These are phyloP conservation scores for Daedalea quercina DNA, from an alignment of 768 basidiomycete species.

Conservation along the genomic window DNA sequence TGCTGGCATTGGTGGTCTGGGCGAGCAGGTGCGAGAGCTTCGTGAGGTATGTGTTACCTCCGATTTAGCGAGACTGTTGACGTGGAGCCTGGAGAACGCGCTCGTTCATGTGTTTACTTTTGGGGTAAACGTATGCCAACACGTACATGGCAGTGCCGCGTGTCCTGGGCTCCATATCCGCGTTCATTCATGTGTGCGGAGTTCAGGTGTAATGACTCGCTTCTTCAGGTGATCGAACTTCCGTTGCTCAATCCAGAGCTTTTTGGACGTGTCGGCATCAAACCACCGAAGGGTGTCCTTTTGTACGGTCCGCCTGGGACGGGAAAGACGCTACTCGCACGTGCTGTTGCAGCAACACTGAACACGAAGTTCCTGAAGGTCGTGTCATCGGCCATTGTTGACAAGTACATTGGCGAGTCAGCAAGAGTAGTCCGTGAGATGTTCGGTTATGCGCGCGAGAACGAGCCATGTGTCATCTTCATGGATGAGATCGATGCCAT, in stretches of 20 bases:
- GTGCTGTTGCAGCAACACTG: slow-evolving; percentile 92
- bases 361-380: slow-evolving; percentile 98
- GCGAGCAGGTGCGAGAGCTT: slow-evolving; percentile 94
- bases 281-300: slow-evolving; percentile 92
- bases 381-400: slow-evolving; percentile 95
- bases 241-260: slow-evolving; percentile 92
- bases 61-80: no score
- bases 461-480: slow-evolving; percentile 98
- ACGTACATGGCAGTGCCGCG: no score
- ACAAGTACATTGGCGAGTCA: slow-evolving; percentile 98
- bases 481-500: slow-evolving; percentile 99
- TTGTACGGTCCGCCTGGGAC: slow-evolving; percentile 96
- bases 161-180: not conserved
- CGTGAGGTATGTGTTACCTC: slow-evolving; percentile 60
- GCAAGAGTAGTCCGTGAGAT: slow-evolving; percentile 95
- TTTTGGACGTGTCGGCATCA: slow-evolving; percentile 93
- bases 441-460: slow-evolving; percentile 97
- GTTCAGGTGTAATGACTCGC: not conserved
- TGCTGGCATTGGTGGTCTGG: slow-evolving; percentile 93
- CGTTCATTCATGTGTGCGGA: not conserved
- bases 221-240: slow-evolving; percentile 81
- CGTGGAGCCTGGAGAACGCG: not conserved
- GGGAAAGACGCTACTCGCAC: slow-evolving; percentile 90
- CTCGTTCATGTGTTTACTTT: not conserved
- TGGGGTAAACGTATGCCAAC: no score